These are phyloP conservation scores for Pseudogymnoascus sp. DNA, from an alignment of 2,329 filamentous ascomycete genomes.

Conservation along the genomic window DNA sequence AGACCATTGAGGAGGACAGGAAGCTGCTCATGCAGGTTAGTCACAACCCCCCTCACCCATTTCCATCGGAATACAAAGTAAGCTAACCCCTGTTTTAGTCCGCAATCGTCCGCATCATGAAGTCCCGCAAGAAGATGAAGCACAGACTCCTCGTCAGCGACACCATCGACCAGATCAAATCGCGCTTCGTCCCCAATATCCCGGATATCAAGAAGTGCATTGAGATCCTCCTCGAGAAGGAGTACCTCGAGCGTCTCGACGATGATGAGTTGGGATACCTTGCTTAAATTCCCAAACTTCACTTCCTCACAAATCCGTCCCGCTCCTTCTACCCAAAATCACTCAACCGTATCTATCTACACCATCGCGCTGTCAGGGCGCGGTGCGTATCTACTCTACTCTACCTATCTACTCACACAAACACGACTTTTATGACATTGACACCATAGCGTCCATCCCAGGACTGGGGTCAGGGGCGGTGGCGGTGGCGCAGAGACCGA, in stretches of 20 bases:
- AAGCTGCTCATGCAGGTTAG: constrained; percentile 93
- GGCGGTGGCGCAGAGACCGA: background rate
- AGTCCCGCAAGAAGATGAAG: constrained; percentile 98
- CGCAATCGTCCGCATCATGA: constrained; percentile 98
- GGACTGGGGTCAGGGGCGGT: background rate
- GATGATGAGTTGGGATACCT: constrained; percentile 92
- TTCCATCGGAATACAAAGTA: background rate
- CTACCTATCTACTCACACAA: background rate
- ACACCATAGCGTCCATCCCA: background rate
- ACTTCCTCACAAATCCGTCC: background rate
- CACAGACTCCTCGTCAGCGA: constrained; percentile 89
- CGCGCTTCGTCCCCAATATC: constrained; percentile 86
- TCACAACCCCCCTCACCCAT: constrained; percentile 19
- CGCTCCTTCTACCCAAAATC: background rate
- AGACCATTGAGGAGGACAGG: constrained; percentile 97
- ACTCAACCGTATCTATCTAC: no score
- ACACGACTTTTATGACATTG: background rate
- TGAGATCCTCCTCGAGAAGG: constrained; percentile 96
- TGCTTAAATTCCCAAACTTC: constrained; percentile 47
- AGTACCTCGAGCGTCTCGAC: constrained; percentile 92
- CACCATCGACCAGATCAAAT: constrained; percentile 90
- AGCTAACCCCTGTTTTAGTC: constrained; percentile 50
- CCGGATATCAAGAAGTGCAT: constrained; percentile 99
- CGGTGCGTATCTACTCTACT: background rate
- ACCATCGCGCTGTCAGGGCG: background rate